phyloP scores from a whole-genome alignment of 2,329 filamentous ascomycete genomes.

The Pestalotiopsis sp. region DNA sequence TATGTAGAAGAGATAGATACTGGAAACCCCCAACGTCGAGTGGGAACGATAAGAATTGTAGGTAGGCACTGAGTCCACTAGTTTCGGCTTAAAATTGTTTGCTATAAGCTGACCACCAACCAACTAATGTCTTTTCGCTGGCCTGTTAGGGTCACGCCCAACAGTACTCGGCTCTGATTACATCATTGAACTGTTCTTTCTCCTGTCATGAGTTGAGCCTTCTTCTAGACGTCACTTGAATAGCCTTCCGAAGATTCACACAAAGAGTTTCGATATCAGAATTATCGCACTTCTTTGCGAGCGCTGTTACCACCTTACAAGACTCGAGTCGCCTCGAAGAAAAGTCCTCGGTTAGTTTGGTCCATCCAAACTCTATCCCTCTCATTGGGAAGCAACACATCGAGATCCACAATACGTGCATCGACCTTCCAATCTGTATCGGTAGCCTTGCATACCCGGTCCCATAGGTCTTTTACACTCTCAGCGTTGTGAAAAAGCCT shows the following conservation, averaged over 20 bases:
- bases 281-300: background rate
- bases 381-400: background rate
- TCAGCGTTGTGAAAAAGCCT: background rate
- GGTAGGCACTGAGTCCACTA: background rate
- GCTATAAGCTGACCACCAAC: background rate
- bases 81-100: background rate
- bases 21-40: background rate
- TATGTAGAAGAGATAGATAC: background rate
- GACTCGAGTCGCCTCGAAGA: background rate
- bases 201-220: background rate
- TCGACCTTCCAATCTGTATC: background rate
- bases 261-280: background rate
- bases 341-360: background rate
- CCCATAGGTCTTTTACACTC: background rate
- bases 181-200: no score
- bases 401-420: background rate
- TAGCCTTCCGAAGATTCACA: background rate
- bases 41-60: background rate
- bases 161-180: no score
- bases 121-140: background rate
- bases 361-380: background rate
- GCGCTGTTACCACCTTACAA: background rate
- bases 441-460: background rate
- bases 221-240: background rate
- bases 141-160: background rate